A percentile compares a stretch with the other conserved stretches of the same genome.
Evolutionary conservation across 495 filamentous ascomycete species (phyloP).

Genomic region (Lasiosphaeria miniovina): DNA sequence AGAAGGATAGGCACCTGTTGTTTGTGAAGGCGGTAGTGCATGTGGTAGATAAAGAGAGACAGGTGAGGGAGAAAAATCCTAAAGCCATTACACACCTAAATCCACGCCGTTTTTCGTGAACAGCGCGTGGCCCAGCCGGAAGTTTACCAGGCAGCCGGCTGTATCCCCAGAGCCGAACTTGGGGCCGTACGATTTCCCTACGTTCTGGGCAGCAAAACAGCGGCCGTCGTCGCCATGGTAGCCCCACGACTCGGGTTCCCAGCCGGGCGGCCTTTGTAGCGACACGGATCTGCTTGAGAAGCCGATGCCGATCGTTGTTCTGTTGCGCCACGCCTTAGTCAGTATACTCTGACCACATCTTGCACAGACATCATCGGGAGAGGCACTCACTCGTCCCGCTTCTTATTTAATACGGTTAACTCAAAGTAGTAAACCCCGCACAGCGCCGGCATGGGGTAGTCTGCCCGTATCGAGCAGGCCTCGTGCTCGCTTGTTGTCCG

Average conservation of each 20-base stretch:
- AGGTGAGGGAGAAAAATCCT: neutral
- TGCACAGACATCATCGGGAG: neutral
- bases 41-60: neutral
- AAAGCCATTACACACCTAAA: conserved; percentile 55
- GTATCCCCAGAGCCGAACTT: conserved; percentile 70
- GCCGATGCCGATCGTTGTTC: conserved; percentile 81
- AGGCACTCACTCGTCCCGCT: conserved; percentile 78
- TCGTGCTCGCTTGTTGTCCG: conserved; percentile 60
- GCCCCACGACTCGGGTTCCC: conserved; percentile 95
- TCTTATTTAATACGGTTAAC: conserved; percentile 77
- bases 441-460: conserved; percentile 86
- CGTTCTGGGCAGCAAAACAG: conserved; percentile 69
- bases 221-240: conserved; percentile 97
- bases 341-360: conserved; percentile 1
- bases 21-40: neutral
- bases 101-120: conserved; percentile 91
- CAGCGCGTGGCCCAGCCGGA: conserved; percentile 79
- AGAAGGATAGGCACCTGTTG: no score
- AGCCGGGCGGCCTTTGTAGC: conserved; percentile 82
- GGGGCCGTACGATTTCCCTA: conserved; percentile 73
- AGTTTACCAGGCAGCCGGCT: conserved; percentile 92
- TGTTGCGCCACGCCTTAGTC: conserved; percentile 26
- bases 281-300: conserved; percentile 74
- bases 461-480: conserved; percentile 77
- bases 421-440: conserved; percentile 97